Evolutionary conservation across 225 moss, liverwort and hornwort species (phyloP), one percentile per base, ranked within the genome.

Genomic region (Physcomitrellopsis africana): DNA sequence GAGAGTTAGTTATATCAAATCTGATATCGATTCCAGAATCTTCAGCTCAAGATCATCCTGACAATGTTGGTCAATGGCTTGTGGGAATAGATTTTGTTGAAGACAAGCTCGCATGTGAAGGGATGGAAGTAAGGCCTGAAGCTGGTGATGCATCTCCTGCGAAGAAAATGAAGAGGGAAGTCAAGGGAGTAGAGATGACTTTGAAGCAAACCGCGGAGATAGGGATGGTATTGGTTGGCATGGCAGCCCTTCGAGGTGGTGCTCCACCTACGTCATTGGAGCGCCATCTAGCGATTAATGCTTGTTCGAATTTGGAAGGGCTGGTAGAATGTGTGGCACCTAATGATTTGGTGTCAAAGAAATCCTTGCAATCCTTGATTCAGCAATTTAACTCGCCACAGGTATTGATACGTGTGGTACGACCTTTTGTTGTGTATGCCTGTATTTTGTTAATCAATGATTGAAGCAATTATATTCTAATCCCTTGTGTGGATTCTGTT

Each of bases 171-270:
- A 88, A 74, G 76, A 67, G 70, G 29, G 65, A 72, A 60, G 37
- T 58, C 57, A 63, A 23, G 65, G 77, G 83, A 44, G 89, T 86
- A 27, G 85, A 86, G 76, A 81, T 77, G 73, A 82, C 84, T 10
- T 81, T 96, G 67, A 82, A 88, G 72, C 89, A 88, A 75, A 88
- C 94, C 47, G 96, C 94, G 61, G 96, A 96, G 72, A 94, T 94
- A 63, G 89, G 89, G 37, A 81, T 94, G 66, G 89, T 91, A 45
- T 82, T 96, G 64, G 82, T 92, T 70, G 92, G 92, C 52, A 94
- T 96, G 96, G 81, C 92, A 37, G 86, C 94, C 29, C 82, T 96
- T 74, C 89, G 94, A 81, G 91, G 83, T 37, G 92, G 91, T 70
- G 84, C 87, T 77, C 72, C 88, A 48, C 85, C 92, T 44, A 84